Conservation (phyloP, 352 stramenopile genomes). For the Pythium utonaiense region DNA sequence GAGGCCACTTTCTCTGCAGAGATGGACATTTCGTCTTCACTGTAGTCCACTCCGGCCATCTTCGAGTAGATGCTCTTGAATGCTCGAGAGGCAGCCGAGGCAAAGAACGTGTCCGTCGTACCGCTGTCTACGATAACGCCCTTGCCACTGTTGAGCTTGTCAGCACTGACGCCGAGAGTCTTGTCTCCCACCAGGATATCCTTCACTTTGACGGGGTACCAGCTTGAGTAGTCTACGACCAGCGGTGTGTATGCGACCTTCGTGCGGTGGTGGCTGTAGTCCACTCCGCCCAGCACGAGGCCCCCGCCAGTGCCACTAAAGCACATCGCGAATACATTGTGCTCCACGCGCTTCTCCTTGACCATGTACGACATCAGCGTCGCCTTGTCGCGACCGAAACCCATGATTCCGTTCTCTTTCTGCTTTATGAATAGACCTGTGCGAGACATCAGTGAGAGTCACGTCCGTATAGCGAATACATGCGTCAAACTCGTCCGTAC, state of each 20-base stretch:
- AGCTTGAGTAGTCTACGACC: slow-evolving; percentile 40
- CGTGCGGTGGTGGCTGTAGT: slow-evolving; percentile 68
- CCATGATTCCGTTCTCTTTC: slow-evolving; percentile 90
- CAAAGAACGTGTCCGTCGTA: slow-evolving; percentile 85
- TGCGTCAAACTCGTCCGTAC: background rate
- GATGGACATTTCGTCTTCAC: slow-evolving; percentile 50
- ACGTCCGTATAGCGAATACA: background rate
- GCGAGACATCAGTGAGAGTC: background rate
- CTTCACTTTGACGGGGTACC: slow-evolving; percentile 83
- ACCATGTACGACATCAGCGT: slow-evolving; percentile 78
- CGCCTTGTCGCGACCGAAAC: slow-evolving; percentile 56
- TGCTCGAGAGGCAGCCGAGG: slow-evolving; percentile 32
- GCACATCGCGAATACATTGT: slow-evolving; percentile 82
- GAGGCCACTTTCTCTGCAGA: slow-evolving; percentile 31
- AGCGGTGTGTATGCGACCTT: slow-evolving; percentile 66
- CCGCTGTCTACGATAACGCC: slow-evolving; percentile 85
- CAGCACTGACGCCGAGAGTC: slow-evolving; percentile 38
- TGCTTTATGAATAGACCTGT: slow-evolving; percentile 76
- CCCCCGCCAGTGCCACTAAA: slow-evolving; percentile 62
- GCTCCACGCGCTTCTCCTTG: slow-evolving; percentile 38
- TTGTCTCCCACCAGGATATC: slow-evolving; percentile 58
- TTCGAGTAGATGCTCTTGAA: slow-evolving; percentile 56
- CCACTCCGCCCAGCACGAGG: slow-evolving; percentile 76
- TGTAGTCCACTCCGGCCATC: slow-evolving; percentile 51
- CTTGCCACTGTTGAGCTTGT: slow-evolving; percentile 58